Conservation (phyloP, 352 stramenopile species). For the Phytophthora sp. region DNA sequence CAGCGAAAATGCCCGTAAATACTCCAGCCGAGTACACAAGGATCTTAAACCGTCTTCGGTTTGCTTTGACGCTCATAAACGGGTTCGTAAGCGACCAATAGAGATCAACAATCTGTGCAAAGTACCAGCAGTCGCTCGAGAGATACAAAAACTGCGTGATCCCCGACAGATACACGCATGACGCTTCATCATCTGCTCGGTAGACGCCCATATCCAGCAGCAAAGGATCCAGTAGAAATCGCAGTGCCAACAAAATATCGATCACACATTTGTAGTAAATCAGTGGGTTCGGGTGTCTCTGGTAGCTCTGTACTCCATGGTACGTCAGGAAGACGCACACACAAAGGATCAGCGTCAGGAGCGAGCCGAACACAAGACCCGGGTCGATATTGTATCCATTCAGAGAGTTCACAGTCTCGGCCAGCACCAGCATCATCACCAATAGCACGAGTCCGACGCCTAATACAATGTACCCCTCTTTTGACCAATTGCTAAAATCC, state of each 20-base stretch:
- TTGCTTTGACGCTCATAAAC: slow-evolving; percentile 81
- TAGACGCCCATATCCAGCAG: slow-evolving; percentile 64
- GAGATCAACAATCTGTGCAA: slow-evolving; percentile 76
- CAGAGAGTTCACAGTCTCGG: slow-evolving; percentile 43
- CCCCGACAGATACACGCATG: slow-evolving; percentile 68
- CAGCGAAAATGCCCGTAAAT: slow-evolving; percentile 49
- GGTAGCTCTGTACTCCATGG: slow-evolving; percentile 76
- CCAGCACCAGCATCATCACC: slow-evolving; percentile 45
- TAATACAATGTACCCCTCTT: slow-evolving; percentile 52
- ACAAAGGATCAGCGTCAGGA: slow-evolving; percentile 76
- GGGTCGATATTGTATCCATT: slow-evolving; percentile 90
- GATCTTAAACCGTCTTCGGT: slow-evolving; percentile 67
- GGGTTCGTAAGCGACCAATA: slow-evolving; percentile 84
- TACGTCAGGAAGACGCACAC: slow-evolving; percentile 81
- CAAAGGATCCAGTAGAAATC: slow-evolving; percentile 77
- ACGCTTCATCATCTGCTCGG: slow-evolving; percentile 21
- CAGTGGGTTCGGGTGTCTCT: slow-evolving; percentile 82
- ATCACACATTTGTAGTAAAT: slow-evolving; percentile 87
- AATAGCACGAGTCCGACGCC: slow-evolving; percentile 49
- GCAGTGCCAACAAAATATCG: slow-evolving; percentile 69
- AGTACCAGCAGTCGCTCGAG: slow-evolving; percentile 85
- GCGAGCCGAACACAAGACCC: slow-evolving; percentile 75
- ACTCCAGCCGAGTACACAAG: slow-evolving; percentile 54
- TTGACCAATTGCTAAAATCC: slow-evolving; percentile 54
- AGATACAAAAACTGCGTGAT: slow-evolving; percentile 83